Evolutionary conservation across 495 filamentous ascomycete genomes (phyloP).

Genomic region (Aspergillus hancockii): DNA sequence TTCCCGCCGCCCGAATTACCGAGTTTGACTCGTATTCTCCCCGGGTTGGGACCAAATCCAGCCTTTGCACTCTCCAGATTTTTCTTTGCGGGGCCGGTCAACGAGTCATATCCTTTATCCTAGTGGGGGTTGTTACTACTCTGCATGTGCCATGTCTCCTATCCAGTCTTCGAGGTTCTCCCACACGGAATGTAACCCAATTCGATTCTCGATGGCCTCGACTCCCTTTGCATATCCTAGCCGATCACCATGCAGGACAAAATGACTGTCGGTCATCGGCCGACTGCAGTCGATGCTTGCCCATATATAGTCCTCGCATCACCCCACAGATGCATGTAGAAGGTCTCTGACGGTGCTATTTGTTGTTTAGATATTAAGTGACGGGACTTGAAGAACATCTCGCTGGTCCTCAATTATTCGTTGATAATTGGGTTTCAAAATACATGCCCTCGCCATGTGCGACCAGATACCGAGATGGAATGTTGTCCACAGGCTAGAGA

Average conservation of each 20-base stretch:
- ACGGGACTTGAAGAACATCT: not conserved
- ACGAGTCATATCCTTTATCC: not conserved
- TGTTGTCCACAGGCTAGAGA: constrained; percentile 62
- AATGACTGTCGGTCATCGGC: not conserved
- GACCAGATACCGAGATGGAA: constrained; percentile 55
- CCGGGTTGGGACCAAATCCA: constrained; percentile 5
- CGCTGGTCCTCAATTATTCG: not conserved
- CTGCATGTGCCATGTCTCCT: not conserved
- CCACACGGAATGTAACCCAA: constrained; percentile 28
- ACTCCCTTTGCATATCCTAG: not conserved
- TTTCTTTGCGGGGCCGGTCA: not conserved
- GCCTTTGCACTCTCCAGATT: constrained; percentile 8
- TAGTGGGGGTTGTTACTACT: not conserved
- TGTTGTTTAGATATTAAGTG: not conserved
- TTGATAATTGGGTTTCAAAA: not conserved
- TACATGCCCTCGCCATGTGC: constrained; percentile 32
- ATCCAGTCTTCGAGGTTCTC: not conserved
- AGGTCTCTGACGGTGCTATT: not conserved
- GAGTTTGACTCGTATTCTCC: constrained; percentile 2
- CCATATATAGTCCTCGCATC: constrained; percentile 6
- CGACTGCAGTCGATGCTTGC: not conserved
- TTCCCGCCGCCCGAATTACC: constrained; percentile 7
- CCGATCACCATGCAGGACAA: constrained; percentile 9
- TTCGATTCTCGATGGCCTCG: constrained; percentile 8
- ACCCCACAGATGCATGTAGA: constrained; percentile 2